A percentile compares a stretch with the other conserved stretches of the same genome.
Evolutionary conservation across 2,329 filamentous ascomycete genomes (phyloP).

Genomic region (Nectriaceae sp.): DNA sequence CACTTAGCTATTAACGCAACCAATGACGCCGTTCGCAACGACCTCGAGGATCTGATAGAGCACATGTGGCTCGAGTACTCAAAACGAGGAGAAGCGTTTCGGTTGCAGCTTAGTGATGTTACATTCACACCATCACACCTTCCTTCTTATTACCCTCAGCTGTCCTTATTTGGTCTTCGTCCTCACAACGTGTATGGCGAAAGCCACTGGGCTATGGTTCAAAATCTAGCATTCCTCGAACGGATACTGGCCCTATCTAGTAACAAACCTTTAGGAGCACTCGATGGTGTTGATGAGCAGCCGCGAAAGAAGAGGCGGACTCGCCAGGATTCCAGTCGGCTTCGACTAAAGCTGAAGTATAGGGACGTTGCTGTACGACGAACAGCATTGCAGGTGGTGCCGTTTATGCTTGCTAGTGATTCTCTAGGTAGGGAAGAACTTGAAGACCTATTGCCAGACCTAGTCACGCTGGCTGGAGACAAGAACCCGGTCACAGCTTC

Average conservation of each 20-base stretch:
- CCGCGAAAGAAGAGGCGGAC: conserved; percentile 55
- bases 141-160: conserved; percentile 46
- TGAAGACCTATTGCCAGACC: conserved; percentile 55
- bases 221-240: conserved; percentile 61
- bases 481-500: conserved; percentile 68
- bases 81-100: conserved; percentile 67
- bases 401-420: conserved; percentile 55
- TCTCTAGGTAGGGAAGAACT: conserved; percentile 54
- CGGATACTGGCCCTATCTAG: conserved; percentile 40
- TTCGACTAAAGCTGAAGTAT: conserved; percentile 51
- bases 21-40: conserved; percentile 40
- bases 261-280: conserved; percentile 23
- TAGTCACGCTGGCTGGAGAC: conserved; percentile 64
- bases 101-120: conserved; percentile 78
- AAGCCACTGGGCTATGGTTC: conserved; percentile 61
- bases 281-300: conserved; percentile 41
- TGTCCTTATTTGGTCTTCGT: conserved; percentile 55
- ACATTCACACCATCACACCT: conserved; percentile 52
- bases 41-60: conserved; percentile 68
- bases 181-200: conserved; percentile 56
- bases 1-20: conserved; percentile 50
- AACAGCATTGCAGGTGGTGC: conserved; percentile 58
- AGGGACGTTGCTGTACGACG: conserved; percentile 45
- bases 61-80: conserved; percentile 78
- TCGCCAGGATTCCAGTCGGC: conserved; percentile 43